These are phyloP conservation scores for Fusarium subglutinans DNA, from an alignment of 2,329 filamentous ascomycete genomes.

Conservation along the genomic window DNA sequence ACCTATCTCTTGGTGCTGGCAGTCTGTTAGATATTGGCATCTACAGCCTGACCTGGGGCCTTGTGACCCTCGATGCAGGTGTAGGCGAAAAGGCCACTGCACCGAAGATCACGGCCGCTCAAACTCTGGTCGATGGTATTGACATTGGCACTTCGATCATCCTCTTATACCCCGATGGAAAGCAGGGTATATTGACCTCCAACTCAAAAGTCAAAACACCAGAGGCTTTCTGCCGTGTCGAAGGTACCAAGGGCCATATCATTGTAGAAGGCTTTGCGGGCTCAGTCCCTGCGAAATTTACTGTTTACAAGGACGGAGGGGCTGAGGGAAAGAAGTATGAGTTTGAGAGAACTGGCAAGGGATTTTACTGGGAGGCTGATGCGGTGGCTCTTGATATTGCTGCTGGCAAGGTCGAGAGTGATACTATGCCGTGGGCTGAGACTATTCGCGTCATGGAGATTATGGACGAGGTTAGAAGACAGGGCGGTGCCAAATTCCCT, in stretches of 20 bases:
- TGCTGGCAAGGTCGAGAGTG: slow-evolving; percentile 50
- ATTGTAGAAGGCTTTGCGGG: slow-evolving; percentile 48
- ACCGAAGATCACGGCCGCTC: slow-evolving; percentile 50
- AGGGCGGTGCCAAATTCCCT: slow-evolving; percentile 45
- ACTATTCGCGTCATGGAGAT: slow-evolving; percentile 57
- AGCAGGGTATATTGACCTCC: slow-evolving; percentile 54
- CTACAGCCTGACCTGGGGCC: slow-evolving; percentile 54
- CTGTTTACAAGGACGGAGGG: slow-evolving; percentile 44
- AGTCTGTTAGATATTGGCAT: slow-evolving; percentile 55
- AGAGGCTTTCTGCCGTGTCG: slow-evolving; percentile 49
- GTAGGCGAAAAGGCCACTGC: slow-evolving; percentile 39
- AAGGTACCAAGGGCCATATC: slow-evolving; percentile 52
- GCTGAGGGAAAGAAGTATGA: slow-evolving; percentile 45
- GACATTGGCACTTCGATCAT: slow-evolving; percentile 51
- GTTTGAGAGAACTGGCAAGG: slow-evolving; percentile 49
- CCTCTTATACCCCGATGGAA: slow-evolving; percentile 50
- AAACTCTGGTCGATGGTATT: slow-evolving; percentile 48
- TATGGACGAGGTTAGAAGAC: slow-evolving; percentile 56
- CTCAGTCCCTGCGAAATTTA: slow-evolving; percentile 49
- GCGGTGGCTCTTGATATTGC: slow-evolving; percentile 53
- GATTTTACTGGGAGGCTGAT: slow-evolving; percentile 58
- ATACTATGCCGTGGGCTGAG: slow-evolving; percentile 56
- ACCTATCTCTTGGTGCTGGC: slow-evolving; percentile 53
- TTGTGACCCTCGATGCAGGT: slow-evolving; percentile 47
- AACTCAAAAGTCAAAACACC: slow-evolving; percentile 44